Conservation (phyloP, 176 grass and related monocot species). For the Alopecurus myosuroides region DNA sequence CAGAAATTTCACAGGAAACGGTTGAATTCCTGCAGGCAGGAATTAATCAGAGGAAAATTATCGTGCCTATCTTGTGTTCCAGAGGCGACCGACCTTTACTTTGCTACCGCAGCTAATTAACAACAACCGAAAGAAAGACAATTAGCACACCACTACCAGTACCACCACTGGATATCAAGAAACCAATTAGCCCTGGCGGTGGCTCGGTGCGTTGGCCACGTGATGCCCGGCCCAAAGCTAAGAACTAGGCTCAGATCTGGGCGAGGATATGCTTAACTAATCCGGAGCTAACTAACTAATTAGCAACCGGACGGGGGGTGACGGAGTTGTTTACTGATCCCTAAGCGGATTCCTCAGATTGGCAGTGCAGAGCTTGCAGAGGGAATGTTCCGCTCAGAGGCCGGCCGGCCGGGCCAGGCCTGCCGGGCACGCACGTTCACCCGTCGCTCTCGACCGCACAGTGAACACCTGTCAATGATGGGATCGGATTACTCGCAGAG, state of each 20-base stretch:
- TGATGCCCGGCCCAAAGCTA: conserved; percentile 9
- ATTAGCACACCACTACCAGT: background rate
- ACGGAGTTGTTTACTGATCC: conserved; percentile 40
- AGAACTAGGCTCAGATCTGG: conserved; percentile 28
- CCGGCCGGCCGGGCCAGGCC: background rate
- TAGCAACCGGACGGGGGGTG: background rate
- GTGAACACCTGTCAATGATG: conserved; percentile 6
- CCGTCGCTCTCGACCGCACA: background rate
- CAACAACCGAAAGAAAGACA: conserved; percentile 4
- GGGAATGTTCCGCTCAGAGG: conserved; percentile 49
- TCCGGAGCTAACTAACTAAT: background rate
- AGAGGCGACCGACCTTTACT: background rate
- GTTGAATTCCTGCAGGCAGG: background rate
- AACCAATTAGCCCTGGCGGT: background rate
- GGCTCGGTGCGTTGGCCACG: conserved; percentile 46
- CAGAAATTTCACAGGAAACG: background rate
- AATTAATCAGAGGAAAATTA: too few relatives aligned
- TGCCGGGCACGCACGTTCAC: background rate
- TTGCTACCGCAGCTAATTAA: background rate
- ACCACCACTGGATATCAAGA: background rate
- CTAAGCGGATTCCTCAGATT: conserved; percentile 35
- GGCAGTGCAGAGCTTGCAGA: conserved; percentile 25
- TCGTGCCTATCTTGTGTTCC: too few relatives aligned
- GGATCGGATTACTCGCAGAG: background rate
- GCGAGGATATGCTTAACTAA: conserved; percentile 4